Evolutionary conservation across 176 grass and related monocot genomes (phyloP).

Genomic region (Pharus latifolius): DNA sequence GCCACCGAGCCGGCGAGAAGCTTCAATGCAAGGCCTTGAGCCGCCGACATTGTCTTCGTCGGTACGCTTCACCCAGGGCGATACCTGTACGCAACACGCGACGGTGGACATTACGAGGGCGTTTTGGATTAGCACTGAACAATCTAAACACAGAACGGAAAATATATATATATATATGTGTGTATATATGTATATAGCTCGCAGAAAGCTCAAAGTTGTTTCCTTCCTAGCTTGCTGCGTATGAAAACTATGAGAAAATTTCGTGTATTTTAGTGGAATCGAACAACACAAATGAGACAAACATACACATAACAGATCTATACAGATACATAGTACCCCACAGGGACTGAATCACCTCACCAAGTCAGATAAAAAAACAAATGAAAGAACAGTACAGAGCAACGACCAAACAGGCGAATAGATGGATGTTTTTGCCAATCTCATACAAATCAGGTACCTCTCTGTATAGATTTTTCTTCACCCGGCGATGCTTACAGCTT

Average conservation of each 20-base stretch:
- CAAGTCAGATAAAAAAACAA: no score
- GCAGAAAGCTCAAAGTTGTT: conserved; percentile 5
- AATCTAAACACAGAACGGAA: no score
- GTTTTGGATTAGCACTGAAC: neutral
- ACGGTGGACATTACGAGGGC: neutral
- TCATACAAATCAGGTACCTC: no score
- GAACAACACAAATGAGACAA: neutral
- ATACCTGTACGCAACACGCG: neutral
- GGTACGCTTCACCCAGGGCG: no score
- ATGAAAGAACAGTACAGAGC: no score
- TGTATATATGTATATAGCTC: neutral
- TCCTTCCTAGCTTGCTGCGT: neutral
- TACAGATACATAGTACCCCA: no score
- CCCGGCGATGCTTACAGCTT: no score
- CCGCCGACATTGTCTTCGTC: conserved; percentile 35
- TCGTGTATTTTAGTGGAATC: neutral
- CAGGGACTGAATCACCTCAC: no score
- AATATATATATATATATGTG: no score
- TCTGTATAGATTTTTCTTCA: neutral
- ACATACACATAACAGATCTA: no score
- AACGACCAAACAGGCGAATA: no score
- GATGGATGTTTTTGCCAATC: no score
- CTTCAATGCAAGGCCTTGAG: conserved; percentile 28
- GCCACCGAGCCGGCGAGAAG: conserved; percentile 6
- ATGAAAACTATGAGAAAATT: neutral